Evolutionary conservation across 23 red algal genomes (phyloP).

Genomic region (Gracilariopsis chorda): DNA sequence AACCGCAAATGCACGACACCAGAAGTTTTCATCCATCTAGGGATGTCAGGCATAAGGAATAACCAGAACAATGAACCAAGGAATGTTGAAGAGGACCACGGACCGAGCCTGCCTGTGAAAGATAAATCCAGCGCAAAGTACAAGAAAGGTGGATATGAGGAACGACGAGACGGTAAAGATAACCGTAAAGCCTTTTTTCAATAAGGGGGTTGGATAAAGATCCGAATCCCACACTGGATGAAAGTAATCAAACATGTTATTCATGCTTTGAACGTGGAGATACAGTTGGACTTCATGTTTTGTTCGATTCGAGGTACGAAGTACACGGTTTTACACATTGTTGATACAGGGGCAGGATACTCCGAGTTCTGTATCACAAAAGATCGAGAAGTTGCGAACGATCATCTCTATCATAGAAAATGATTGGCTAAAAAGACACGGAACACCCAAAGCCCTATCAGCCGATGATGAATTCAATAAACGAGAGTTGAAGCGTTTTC

Average conservation of each 20-base stretch:
- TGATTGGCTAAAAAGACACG: background rate
- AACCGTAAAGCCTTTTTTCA: conserved; percentile 27
- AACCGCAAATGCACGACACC: too few species aligned
- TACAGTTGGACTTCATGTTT: background rate
- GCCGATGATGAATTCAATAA: background rate
- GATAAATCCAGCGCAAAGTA: too few species aligned
- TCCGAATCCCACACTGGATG: conserved; percentile 29
- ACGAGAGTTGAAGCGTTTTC: background rate
- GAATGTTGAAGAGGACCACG: too few species aligned
- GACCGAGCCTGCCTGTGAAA: too few species aligned
- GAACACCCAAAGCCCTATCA: background rate
- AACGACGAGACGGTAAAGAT: too few species aligned
- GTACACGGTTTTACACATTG: background rate
- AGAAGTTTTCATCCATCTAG: too few species aligned
- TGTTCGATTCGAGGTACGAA: background rate
- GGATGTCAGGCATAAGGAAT: too few species aligned
- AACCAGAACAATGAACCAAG: too few species aligned
- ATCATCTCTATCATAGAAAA: background rate
- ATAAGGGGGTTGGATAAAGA: conserved; percentile 50
- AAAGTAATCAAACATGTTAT: background rate
- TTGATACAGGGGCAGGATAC: background rate
- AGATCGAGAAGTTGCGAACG: too few species aligned
- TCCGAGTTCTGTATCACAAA: background rate
- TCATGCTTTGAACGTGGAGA: background rate
- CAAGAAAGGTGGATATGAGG: too few species aligned